Conservation (phyloP, 495 filamentous ascomycete genomes). For the Ramalina peruviana region DNA sequence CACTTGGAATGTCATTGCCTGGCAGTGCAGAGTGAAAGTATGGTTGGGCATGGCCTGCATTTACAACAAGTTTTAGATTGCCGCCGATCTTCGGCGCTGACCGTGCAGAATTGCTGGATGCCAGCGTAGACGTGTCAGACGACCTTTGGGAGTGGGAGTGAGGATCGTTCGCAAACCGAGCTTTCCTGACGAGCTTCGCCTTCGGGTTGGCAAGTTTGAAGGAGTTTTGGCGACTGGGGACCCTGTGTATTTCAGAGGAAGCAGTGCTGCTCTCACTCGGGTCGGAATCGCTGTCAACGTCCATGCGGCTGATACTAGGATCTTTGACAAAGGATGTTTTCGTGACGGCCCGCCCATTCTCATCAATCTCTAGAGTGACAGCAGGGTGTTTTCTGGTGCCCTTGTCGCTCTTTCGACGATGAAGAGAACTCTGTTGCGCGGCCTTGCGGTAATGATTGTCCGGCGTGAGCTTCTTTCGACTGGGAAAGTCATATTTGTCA, state of each 20-base stretch:
- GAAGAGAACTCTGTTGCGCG: background rate
- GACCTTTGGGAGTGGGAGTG: constrained; percentile 37
- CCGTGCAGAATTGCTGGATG: constrained; percentile 15
- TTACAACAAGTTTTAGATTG: background rate
- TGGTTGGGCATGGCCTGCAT: background rate
- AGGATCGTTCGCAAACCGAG: constrained; percentile 42
- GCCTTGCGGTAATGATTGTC: background rate
- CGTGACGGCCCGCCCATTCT: constrained; percentile 54
- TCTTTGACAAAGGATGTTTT: constrained; percentile 44
- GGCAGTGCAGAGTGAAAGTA: background rate
- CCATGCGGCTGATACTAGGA: constrained; percentile 22
- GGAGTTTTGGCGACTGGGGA: constrained; percentile 48
- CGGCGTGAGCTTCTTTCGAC: constrained; percentile 1
- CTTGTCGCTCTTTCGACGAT: background rate
- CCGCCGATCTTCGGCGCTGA: background rate
- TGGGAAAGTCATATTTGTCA: background rate
- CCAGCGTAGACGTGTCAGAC: constrained; percentile 29
- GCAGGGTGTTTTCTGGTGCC: constrained; percentile 32
- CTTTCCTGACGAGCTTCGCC: constrained; percentile 28
- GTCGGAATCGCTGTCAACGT: constrained; percentile 33
- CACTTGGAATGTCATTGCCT: constrained; percentile 27
- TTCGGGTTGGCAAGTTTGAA: constrained; percentile 43
- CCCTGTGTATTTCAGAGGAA: constrained; percentile 50
- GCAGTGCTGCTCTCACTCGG: constrained; percentile 37
- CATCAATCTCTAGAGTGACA: constrained; percentile 58